Conservation (phyloP, 2,329 filamentous ascomycete species). For the Xylariaceae sp. region DNA sequence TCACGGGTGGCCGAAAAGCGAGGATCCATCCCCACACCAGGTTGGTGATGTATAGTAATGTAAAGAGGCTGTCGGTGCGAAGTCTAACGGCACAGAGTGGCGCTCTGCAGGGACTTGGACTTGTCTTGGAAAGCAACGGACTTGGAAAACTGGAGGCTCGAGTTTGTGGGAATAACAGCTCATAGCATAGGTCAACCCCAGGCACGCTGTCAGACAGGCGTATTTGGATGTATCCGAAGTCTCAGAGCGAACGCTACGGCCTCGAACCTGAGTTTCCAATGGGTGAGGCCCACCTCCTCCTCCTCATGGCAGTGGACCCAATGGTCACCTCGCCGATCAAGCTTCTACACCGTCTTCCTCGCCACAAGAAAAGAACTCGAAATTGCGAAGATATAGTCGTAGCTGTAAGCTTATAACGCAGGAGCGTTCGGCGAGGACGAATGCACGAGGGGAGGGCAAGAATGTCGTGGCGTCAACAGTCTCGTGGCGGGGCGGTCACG, state of each 20-base stretch:
- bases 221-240: slow-evolving; percentile 14
- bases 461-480: slow-evolving; percentile 1
- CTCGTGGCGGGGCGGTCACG: background rate
- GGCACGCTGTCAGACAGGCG: slow-evolving; percentile 14
- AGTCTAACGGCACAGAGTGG: slow-evolving; percentile 8
- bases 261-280: slow-evolving; percentile 30
- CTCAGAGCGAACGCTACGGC: slow-evolving; percentile 22
- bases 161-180: slow-evolving; percentile 22
- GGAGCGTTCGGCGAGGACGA: slow-evolving; percentile 11
- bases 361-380: background rate
- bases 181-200: slow-evolving; percentile 24
- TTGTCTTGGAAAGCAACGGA: slow-evolving; percentile 4
- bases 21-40: slow-evolving; percentile 56
- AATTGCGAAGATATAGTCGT: slow-evolving; percentile 4
- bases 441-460: background rate
- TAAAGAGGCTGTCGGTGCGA: slow-evolving; percentile 11
- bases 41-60: slow-evolving; percentile 14
- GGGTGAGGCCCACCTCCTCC: slow-evolving; percentile 34
- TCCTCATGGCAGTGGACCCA: slow-evolving; percentile 37
- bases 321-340: slow-evolving; percentile 28
- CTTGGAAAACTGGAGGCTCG: slow-evolving; percentile 15
- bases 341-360: slow-evolving; percentile 4
- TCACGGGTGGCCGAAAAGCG: slow-evolving; percentile 57
- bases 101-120: slow-evolving; percentile 10
- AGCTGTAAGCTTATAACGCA: background rate